Evolutionary conservation across 2,329 filamentous ascomycete genomes (phyloP).

Genomic region (Sclerotinia trifoliorum): DNA sequence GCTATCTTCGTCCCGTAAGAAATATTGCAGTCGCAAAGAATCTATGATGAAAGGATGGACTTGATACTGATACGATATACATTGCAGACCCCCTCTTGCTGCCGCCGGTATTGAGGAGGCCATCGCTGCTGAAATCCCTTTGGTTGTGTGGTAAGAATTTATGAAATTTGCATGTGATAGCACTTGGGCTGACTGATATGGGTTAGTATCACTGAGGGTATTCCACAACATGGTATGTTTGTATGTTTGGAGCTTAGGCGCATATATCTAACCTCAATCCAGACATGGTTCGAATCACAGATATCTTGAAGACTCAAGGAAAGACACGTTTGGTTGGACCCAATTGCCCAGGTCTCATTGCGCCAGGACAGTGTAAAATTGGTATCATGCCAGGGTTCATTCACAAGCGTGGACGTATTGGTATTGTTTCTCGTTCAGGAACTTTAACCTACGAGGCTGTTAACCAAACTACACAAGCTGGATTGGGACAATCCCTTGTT

Average conservation of each 20-base stretch:
- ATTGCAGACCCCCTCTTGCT: conserved; percentile 77
- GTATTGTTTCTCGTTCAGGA: conserved; percentile 96
- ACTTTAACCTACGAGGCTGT: conserved; percentile 99
- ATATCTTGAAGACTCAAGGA: conserved; percentile 94
- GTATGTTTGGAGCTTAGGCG: conserved; percentile 25
- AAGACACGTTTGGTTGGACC: conserved; percentile 96
- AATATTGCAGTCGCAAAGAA: conserved; percentile 17
- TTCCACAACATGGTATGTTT: conserved; percentile 84
- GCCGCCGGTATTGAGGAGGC: conserved; percentile 97
- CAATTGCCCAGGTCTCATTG: conserved; percentile 98
- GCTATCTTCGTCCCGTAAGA: conserved; percentile 91
- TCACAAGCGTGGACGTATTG: conserved; percentile 98
- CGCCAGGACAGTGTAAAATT: conserved; percentile 95
- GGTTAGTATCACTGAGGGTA: conserved; percentile 83
- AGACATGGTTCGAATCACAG: conserved; percentile 99
- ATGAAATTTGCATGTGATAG: conserved; percentile 28
- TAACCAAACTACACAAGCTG: conserved; percentile 97
- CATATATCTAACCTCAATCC: conserved; percentile 25
- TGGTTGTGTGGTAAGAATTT: conserved; percentile 73
- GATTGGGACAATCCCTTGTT: conserved; percentile 95
- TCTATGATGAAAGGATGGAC: conserved; percentile 9
- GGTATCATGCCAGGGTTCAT: conserved; percentile 99
- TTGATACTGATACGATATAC: conserved; percentile 27
- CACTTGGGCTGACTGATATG: conserved; percentile 27
- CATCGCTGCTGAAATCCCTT: conserved; percentile 84